Conservation (phyloP, 1,284 basidiomycete genomes). For the Leucoagaricus sp. region DNA sequence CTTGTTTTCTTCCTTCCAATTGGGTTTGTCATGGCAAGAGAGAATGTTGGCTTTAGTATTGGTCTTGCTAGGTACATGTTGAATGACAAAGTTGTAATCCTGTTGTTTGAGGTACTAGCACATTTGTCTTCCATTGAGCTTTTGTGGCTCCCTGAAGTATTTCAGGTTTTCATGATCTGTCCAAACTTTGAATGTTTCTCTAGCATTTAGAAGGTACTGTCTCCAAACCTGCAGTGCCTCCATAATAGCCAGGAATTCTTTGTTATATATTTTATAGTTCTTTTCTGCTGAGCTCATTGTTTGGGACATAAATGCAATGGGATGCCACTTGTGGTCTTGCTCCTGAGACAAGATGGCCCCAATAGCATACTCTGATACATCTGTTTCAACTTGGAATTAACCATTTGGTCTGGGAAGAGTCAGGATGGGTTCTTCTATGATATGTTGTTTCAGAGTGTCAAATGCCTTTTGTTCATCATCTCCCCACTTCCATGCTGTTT, state of each 20-base stretch:
- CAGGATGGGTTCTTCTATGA: too few species aligned
- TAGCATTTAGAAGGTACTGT: slow-evolving; percentile 33
- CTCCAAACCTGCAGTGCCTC: slow-evolving; percentile 39
- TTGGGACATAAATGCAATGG: slow-evolving; percentile 24
- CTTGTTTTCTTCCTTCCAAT: too few species aligned
- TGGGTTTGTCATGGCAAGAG: too few species aligned
- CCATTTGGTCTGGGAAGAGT: too few species aligned
- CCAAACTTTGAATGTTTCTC: slow-evolving; percentile 26
- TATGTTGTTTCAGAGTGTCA: too few species aligned
- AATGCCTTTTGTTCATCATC: too few species aligned
- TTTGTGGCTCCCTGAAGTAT: slow-evolving; percentile 37
- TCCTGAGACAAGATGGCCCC: slow-evolving; percentile 29
- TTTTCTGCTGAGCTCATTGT: slow-evolving; percentile 27
- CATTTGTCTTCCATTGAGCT: slow-evolving; percentile 40
- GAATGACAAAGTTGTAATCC: slow-evolving; percentile 7
- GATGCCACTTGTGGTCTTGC: slow-evolving; percentile 22
- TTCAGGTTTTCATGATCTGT: slow-evolving; percentile 47
- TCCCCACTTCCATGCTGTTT: too few species aligned
- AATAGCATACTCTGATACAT: slow-evolving; percentile 27
- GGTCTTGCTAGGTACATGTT: slow-evolving; percentile 13
- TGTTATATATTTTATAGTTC: slow-evolving; percentile 42
- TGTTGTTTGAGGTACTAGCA: slow-evolving; percentile 33
- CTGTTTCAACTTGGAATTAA: slow-evolving; percentile 26
- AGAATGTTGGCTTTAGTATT: slow-evolving; percentile 19
- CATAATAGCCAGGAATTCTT: slow-evolving; percentile 45